Conservation (phyloP, 805 yeast genomes). For the Starmerella asiatica region DNA sequence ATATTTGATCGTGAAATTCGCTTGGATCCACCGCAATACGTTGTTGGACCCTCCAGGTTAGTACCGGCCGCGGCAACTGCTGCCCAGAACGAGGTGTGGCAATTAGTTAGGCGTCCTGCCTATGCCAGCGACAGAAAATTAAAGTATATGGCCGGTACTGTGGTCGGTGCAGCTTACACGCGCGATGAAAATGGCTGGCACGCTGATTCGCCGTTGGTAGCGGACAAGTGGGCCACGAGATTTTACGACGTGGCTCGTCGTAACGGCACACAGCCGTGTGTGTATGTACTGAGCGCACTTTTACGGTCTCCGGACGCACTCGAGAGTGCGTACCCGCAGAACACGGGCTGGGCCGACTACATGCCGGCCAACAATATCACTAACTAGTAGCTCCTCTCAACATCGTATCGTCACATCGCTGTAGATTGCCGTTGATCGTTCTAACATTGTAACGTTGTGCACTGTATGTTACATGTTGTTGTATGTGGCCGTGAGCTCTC, state of each 20-base stretch:
- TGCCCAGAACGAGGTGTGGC: neutral
- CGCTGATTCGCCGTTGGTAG: conserved; percentile 7
- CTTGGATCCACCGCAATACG: neutral
- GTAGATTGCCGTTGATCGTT: too few species aligned
- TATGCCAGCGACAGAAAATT: conserved; percentile 1
- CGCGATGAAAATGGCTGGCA: conserved; percentile 1
- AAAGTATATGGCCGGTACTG: conserved; percentile 8
- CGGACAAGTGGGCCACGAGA: conserved; percentile 6
- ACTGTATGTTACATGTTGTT: too few species aligned
- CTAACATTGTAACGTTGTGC: too few species aligned
- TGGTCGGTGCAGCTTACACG: conserved; percentile 9
- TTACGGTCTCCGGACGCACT: conserved; percentile 15
- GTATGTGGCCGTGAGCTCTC: too few species aligned
- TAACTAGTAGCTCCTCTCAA: too few species aligned
- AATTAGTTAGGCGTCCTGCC: conserved; percentile 1
- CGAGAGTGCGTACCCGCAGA: conserved; percentile 7
- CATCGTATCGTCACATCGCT: too few species aligned
- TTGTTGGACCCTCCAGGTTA: neutral
- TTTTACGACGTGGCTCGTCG: neutral
- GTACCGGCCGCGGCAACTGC: neutral
- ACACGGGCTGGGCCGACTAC: conserved; percentile 1
- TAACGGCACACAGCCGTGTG: neutral
- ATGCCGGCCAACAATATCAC: neutral
- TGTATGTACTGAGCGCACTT: conserved; percentile 1
- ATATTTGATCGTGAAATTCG: conserved; percentile 5